Base-by-base conservation (phyloP, 75 land plant species). In the Pseudotsuga menziesii region DNA sequence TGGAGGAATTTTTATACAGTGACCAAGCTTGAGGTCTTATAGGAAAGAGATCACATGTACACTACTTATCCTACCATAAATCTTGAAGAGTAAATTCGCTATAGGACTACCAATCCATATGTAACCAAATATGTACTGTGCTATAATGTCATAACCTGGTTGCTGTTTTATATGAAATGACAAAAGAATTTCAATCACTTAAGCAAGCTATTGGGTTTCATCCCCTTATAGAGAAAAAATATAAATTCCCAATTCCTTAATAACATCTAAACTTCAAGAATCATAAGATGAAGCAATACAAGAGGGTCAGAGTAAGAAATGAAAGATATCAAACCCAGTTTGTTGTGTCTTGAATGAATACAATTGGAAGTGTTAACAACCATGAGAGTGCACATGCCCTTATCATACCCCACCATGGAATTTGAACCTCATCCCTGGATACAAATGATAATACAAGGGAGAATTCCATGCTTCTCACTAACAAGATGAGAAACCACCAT, bases 1-100 rank as follows among this genome's bases (percentile, higher is more conserved):
- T 11, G 98, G 98, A 59, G 97, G 98, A 55, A 95, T 93, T 78
- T 94, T 94, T 94, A 94, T 94, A 83, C 92, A 94, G 78, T 92
- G 91, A 4, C 97, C 97, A 36, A 94, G 94, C 78, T 95, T 95
- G 16, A 95, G 91, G 61, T 94, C 98, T 57, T 85, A 64, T 23
- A 93, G 80, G 80, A 95, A 93, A n/a, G 92, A 86, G 13, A 93
- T 90, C 16, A 97, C 93, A 71, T 95, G 98, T 52, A 87, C 41
- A 19, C 88, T 93, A 77, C 96, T 95, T 82, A 95, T 93, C 55
- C 90, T 73, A 0, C 98, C 98, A 78, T 95, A 95, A 27, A 93
- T 91, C 87, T 95, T 95, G 90, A 92, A 92, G 52, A 92, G 83
- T 54, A 94, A 80, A 79, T 94, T 95, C 0, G 98, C 98, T 61